Base-by-base conservation (phyloP, 2,329 filamentous ascomycete species). In the Xylaria sp. region DNA sequence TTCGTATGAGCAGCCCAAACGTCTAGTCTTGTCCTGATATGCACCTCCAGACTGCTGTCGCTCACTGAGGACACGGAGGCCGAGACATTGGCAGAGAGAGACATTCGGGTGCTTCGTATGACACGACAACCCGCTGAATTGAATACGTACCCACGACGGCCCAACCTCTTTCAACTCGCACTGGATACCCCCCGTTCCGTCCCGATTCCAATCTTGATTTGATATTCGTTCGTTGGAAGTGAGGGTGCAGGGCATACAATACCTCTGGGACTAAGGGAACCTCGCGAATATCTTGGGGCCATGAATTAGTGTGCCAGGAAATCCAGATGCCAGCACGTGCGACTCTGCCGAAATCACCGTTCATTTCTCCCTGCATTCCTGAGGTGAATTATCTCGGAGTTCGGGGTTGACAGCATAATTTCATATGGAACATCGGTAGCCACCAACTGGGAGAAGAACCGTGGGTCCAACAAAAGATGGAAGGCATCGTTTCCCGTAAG, bases 31-130 rank as follows among this genome's bases (percentile, higher is more conserved):
- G n/a, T 59, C 55, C 50, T 34, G 59, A 53, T 43, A 60, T 63
- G 58, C 64, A 53, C n/a, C 41, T 18, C 39, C 36, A 60, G 20
- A 41, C 25, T 43, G 30, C 43, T 30, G 53, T 36, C 25, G 25
- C 46, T 45, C 62, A 64, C 60, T 58, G 46, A 62, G 53, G 48
- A 65, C 34, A 60, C 63, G 70, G 67, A 60, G 55, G 50, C 63
- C 73, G 64, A 76, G 72, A 76, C 75, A 75, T 10, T 30, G 50
- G 57, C 67, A 64, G n/a, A n/a, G n/a, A n/a, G n/a, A 72, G 71
- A 72, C 73, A 73, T 63, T 69, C 46, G 62, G 34, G 65, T 70
- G 55, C 41, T 62, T 67, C 39, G 69, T 71, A 68, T 69, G 66
- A 50, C 66, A 61, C 68, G 58, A 65, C 55, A 58, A n/a, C 18